Base-by-base conservation (phyloP, 2,329 filamentous ascomycete genomes). In the Fragosphaeria purpurea region DNA sequence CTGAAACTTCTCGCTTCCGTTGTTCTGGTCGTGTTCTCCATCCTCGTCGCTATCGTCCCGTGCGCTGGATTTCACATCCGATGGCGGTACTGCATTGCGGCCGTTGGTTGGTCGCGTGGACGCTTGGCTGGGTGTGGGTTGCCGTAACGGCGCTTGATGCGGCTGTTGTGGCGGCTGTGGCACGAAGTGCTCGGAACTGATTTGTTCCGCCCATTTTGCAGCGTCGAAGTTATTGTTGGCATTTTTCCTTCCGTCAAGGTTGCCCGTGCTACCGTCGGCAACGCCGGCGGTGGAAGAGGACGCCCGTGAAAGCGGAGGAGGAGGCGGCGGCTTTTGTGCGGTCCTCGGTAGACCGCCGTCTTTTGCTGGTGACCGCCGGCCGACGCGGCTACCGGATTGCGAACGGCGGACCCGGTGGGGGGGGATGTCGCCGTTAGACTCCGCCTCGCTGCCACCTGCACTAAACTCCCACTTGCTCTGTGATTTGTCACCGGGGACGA, bases 81-180 rank as follows among this genome's bases (percentile, higher is more conserved):
- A 22, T 22, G 22, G 22, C 22, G 22, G 22, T 22, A 22, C 22
- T 22, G 22, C 22, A 22, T 22, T 22, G 22, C 22, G 22, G 22
- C 22, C 22, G 22, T 22, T 22, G 22, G 45, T 37, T 12, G 34
- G 41, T 6, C 32, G 40, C 9, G 35, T 46, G 10, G 41, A 10
- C 10, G 51, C 22, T 60, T 78, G 81, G 5, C 74, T 72, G 38
- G 77, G 75, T 61, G 78, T 84, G 0, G 76, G 70, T 61, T 80
- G 83, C 65, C 78, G 83, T 10, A 76, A 74, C 39, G 74, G 54
- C 4, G 54, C 54, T 12, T 48, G n/a, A 3, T 40, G 32, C 7
- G 47, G 46, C 72, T 38, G 76, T 11, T 37, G 35, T 0, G 64
- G 56, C 10, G 67, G 64, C 13, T 69, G 70, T 0, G 76, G 75